phyloP scores from a whole-genome alignment of 163 green algal species.

The Scenedesmus sp. region DNA sequence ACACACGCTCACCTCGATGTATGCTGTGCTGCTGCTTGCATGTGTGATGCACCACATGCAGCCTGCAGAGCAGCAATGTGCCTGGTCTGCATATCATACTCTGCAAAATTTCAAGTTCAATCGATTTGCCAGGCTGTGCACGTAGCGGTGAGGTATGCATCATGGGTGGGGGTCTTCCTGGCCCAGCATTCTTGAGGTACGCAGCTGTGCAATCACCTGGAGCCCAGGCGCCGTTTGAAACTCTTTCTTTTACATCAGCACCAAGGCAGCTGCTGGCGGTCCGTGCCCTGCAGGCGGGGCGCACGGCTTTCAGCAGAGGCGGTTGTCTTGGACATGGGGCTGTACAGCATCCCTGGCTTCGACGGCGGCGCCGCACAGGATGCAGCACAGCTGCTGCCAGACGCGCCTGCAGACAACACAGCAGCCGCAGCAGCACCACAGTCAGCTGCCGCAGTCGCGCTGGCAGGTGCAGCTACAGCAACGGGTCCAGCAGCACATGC shows the following conservation, averaged over 20 bases:
- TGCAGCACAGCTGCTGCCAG: slow-evolving; percentile 23
- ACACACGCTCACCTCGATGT: not conserved
- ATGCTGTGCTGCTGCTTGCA: no score
- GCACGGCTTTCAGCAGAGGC: slow-evolving; percentile 53
- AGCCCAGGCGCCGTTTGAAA: no score
- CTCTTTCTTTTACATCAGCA: slow-evolving; percentile 42
- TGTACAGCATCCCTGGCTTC: slow-evolving; percentile 55
- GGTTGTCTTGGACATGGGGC: slow-evolving; percentile 71
- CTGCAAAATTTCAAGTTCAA: no score
- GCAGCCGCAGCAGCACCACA: not conserved
- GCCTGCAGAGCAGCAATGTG: no score
- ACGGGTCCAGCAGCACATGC: not conserved
- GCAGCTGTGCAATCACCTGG: no score
- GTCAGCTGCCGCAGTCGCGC: not conserved
- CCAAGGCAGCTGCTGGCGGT: not conserved
- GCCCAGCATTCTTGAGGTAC: no score
- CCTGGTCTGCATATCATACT: no score
- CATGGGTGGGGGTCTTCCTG: no score
- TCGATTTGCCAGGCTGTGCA: no score
- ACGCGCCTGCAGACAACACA: not conserved
- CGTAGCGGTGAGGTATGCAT: no score
- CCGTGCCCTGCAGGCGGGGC: slow-evolving; percentile 1
- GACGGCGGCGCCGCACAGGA: not conserved
- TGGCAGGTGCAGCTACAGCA: not conserved
- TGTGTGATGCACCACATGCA: no score